Evolutionary conservation across 2,329 filamentous ascomycete species (phyloP), one percentile per base, ranked within the genome.

Genomic region (Colletotrichum tanaceti): DNA sequence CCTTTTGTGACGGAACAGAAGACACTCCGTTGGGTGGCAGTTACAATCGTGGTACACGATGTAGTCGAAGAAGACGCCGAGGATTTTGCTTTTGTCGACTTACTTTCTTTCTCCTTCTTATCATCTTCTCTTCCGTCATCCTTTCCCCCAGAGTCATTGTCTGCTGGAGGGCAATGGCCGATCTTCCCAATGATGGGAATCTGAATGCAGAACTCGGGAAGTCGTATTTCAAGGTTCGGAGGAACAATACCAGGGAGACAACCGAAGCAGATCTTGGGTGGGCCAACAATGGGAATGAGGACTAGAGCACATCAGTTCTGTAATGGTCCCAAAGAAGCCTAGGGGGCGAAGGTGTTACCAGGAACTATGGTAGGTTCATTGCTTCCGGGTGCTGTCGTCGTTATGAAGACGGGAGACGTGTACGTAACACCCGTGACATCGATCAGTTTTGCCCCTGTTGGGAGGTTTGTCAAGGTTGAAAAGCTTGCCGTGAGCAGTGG

Each of bases 1-100:
- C 50, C 50, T 54, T n/a, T 16, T 13, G 53, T 57, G 2, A 57
- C 4, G 20, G 53, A 57, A 13, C 35, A 57, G 18, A 57, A 57
- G 16, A 43, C 38, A 24, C 53, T 41, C 38, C 28, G 5, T 4
- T 57, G 53, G 7, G 53, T 57, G 13, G 35, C 53, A 18, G n/a
- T 57, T 13, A 57, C 28, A 28, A 14, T 14, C n/a, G 38, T 41
- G 38, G 38, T 43, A 38, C 53, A 57, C 1, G 53, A 43, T 38
- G 20, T 7, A 11, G 53, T 24, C 24, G 35, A 16, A 11, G 50
- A 35, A n/a, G 50, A 22, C n/a, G 50, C 20, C n/a, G 5, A 10
- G 1, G 50, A 14, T 14, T n/a, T 14, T 38, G 18, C 16, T 16
- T n/a, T 14, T 18, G 16, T 22, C 11, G 43, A 44, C n/a, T 44